Evolutionary conservation across 1,139 yeast species (phyloP), one percentile per base, ranked within the genome.

Genomic region (Taphrina pruni): DNA sequence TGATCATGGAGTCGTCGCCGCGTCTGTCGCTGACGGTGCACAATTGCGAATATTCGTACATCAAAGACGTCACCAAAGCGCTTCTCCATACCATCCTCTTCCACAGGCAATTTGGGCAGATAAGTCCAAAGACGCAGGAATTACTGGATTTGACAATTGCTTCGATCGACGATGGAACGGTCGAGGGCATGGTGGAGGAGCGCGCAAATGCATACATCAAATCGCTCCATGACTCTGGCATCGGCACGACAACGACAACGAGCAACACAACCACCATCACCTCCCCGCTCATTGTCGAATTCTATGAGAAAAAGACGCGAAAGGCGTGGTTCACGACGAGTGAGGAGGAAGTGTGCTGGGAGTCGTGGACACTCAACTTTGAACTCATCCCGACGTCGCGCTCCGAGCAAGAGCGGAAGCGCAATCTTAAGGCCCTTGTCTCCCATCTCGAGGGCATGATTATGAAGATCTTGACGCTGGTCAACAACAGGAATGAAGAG

Each of bases 11-110:
- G 14, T 26, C 41, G 11, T 32, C 58, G 14, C 32, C 32, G 32
- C 41, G 35, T 17, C 21, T 79, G 70, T 87, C 82, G 81, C 87
- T 85, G 11, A 51, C 45, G 12, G 48, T 66, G 14, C 20, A 48
- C 35, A 32, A 46, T 20, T 65, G 68, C 41, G 68, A 56, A 26
- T 43, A 38, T 12, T 21, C 45, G 5, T 43, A 46, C 14, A 51
- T 43, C 38, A 51, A 48, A 32, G 68, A 64, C n/a, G 14, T 7
- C 70, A 81, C 43, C 32, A 54, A 57, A 48, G 94, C 91, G 3
- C 77, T 88, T 48, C 77, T 88, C 71, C 87, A 89, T 81, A 81
- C 90, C 1, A 85, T 89, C 38, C 85, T 89, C 77, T 89, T 89
- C 76, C 86, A 87, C 70, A 79, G 96, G 60, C 79, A 88, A 43